Evolutionary conservation across 2,329 filamentous ascomycete genomes (phyloP).

Genomic region (Trichoderma sp.): DNA sequence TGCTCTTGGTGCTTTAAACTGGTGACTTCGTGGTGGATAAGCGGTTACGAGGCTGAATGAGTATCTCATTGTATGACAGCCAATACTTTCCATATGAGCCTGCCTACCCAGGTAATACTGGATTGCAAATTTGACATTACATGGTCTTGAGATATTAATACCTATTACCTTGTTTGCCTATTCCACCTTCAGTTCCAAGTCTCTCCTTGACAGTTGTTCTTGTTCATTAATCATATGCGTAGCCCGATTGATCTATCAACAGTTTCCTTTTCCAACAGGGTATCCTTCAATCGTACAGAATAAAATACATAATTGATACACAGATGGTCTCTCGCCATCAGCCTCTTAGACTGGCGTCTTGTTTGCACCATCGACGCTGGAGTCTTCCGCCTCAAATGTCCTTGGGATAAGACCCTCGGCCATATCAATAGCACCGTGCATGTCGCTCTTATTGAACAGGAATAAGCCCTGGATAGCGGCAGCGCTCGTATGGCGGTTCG

Average conservation of each 20-base stretch:
- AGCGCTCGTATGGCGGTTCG: conserved; percentile 70
- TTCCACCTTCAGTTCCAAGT: neutral
- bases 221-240: conserved; percentile 2
- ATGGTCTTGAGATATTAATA: neutral
- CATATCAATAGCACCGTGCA: conserved; percentile 83
- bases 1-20: neutral
- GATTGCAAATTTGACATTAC: neutral
- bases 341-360: conserved; percentile 46
- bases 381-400: conserved; percentile 56
- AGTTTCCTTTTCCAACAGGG: conserved; percentile 21
- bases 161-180: neutral
- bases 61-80: neutral
- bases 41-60: neutral
- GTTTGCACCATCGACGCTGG: conserved; percentile 44
- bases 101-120: neutral
- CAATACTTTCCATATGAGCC: neutral
- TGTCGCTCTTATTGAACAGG: conserved; percentile 90
- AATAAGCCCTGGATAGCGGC: conserved; percentile 94
- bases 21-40: neutral
- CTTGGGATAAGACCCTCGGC: conserved; percentile 67
- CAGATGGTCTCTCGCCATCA: neutral
- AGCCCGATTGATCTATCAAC: neutral
- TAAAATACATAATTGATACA: conserved; percentile 22
- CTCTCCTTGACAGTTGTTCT: neutral
- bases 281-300: conserved; percentile 28